Evolutionary conservation across 1,284 basidiomycete species (phyloP), one percentile per base, ranked within the genome.

Genomic region (Wolfiporia cocos): DNA sequence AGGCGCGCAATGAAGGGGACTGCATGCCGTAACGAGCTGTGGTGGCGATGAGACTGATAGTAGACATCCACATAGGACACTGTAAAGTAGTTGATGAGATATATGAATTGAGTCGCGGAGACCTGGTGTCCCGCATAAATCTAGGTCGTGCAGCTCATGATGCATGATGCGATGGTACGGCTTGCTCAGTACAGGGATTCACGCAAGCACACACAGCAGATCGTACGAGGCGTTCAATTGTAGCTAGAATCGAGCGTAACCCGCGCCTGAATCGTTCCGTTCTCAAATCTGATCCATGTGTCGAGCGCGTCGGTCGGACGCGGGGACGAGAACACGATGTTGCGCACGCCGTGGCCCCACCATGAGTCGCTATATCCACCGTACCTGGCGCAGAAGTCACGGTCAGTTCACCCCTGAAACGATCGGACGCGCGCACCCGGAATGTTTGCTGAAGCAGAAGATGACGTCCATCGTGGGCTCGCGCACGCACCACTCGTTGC

Each of bases 361-460:
- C 65, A 64, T 1, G 61, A 48, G 18, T 62, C 48, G 31, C 66
- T 68, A 51, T 84, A 83, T 0, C 81, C 81, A 5, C 82, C 81
- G 41, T 84, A 82, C 18, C 81, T 82, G 37, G 15, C 15, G 5
- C 17, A 34, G 26, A 28, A 33, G 5, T 20, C 34, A 12, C 29
- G 34, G 39, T 2, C 6, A 35, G 34, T 10, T 22, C 17, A 37
- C 21, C 18, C 6, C 18, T 17, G 43, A 17, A 17, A 11, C 11
- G 26, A 12, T 38, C 33, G 22, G 36, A 15, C 22, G 18, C 32
- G 64, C 72, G 7, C 49, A 82, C 78, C 81, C 81, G 2, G 80
- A 78, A 55, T 85, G 82, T 55, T 86, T 86, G 51, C 72, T 67
- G 49, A 85, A 86, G 55, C 82, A 86, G 59, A 84, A 84, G 1